phyloP scores from a whole-genome alignment of 2,329 filamentous ascomycete genomes.

The Aspergillus awamori region DNA sequence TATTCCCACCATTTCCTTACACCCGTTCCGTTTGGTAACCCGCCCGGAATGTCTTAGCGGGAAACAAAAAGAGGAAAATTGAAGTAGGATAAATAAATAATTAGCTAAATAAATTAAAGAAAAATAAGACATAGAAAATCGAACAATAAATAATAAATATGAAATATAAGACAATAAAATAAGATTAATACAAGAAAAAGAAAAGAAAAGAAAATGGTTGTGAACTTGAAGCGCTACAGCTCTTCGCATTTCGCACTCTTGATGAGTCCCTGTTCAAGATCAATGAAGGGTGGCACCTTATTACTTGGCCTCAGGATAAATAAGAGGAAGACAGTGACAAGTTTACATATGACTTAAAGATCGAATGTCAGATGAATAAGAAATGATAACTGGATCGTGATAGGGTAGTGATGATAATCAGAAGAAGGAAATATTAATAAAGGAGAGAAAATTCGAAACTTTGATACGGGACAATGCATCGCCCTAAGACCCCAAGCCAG shows the following conservation, averaged over 20 bases:
- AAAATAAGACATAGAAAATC: too few relatives aligned
- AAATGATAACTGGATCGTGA: slow-evolving; percentile 5
- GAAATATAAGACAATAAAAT: too few relatives aligned
- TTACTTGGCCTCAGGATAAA: too few relatives aligned
- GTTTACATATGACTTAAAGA: neutral
- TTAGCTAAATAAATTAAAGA: too few relatives aligned
- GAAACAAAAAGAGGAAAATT: slow-evolving; percentile 9
- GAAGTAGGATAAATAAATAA: too few relatives aligned
- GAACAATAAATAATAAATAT: too few relatives aligned
- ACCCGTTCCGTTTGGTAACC: neutral
- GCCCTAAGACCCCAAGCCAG: neutral
- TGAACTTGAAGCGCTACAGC: slow-evolving; percentile 10
- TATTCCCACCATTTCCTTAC: neutral
- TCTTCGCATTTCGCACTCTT: neutral
- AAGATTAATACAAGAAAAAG: too few relatives aligned
- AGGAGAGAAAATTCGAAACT: neutral
- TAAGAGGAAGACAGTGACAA: too few relatives aligned
- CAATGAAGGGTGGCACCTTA: neutral
- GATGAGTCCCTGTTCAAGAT: neutral
- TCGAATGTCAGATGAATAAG: neutral
- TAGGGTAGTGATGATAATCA: neutral
- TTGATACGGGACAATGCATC: neutral
- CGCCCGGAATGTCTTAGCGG: neutral
- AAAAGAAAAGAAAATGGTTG: slow-evolving; percentile 9
- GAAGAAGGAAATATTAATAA: neutral